Conservation (phyloP, 495 filamentous ascomycete genomes). For the Jackrogersella multiformis region DNA sequence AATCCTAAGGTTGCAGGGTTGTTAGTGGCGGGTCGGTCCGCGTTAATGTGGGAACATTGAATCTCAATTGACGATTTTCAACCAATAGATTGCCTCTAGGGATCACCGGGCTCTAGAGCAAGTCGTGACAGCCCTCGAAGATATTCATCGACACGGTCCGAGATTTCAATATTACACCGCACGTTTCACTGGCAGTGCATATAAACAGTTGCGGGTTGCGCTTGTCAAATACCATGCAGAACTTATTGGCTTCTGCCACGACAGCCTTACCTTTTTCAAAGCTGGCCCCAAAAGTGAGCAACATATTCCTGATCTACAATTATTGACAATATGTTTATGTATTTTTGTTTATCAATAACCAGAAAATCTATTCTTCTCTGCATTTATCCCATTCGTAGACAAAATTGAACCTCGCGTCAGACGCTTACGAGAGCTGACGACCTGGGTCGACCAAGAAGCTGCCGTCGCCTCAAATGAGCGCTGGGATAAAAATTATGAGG, state of each 20-base stretch:
- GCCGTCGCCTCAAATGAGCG: neutral
- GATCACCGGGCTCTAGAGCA: neutral
- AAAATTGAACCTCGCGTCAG: neutral
- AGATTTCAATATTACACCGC: neutral
- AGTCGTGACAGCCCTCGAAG: neutral
- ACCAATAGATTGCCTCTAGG: neutral
- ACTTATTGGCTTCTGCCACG: conserved; percentile 4
- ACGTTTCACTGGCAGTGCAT: neutral
- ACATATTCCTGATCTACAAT: neutral
- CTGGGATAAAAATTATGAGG: neutral
- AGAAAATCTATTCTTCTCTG: neutral
- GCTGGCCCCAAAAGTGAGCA: neutral
- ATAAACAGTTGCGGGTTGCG: neutral
- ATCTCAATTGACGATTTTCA: too few relatives aligned
- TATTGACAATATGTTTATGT: too few relatives aligned
- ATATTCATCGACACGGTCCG: neutral
- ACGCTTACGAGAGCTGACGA: conserved; percentile 1
- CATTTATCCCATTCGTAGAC: neutral
- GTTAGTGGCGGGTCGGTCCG: too few relatives aligned
- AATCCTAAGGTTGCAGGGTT: too few relatives aligned
- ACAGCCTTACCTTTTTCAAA: neutral
- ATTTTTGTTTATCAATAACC: neutral
- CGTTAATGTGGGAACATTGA: too few relatives aligned
- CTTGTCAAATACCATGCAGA: neutral
- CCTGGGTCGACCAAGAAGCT: conserved; percentile 1